These are phyloP conservation scores for Melanogaster broomeanus DNA, from an alignment of 768 basidiomycete species.

Conservation along the genomic window DNA sequence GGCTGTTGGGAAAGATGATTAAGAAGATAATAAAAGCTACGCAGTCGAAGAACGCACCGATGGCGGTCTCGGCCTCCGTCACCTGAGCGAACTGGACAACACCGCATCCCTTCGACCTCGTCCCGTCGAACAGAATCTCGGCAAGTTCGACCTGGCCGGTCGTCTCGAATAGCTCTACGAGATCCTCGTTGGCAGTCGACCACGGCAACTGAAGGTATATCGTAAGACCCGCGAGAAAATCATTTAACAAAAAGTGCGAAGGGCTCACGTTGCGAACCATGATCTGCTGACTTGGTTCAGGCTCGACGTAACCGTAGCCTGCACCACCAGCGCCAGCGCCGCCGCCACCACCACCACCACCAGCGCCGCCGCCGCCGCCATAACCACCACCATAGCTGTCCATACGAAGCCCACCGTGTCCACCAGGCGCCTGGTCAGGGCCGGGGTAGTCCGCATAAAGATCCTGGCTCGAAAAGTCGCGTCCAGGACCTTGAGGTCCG, in stretches of 20 bases:
- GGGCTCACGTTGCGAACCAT: constrained; percentile 94
- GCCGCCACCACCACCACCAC: constrained; percentile 26
- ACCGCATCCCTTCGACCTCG: constrained; percentile 91
- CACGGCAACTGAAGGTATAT: constrained; percentile 74
- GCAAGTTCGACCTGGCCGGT: constrained; percentile 94
- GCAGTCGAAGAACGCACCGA: constrained; percentile 49
- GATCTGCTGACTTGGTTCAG: constrained; percentile 94
- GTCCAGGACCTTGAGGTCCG: constrained; percentile 47
- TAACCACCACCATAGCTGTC: constrained; percentile 40
- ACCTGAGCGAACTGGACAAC: constrained; percentile 93
- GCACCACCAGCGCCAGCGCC: constrained; percentile 13
- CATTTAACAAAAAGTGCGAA: too few relatives aligned
- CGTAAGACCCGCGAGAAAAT: not conserved
- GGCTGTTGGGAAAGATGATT: constrained; percentile 40
- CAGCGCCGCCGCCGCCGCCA: constrained; percentile 40
- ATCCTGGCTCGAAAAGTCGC: constrained; percentile 85
- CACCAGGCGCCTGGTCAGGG: constrained; percentile 67
- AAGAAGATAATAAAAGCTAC: not conserved
- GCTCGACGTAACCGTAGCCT: constrained; percentile 46
- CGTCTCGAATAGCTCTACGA: constrained; percentile 97
- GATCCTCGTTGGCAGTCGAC: constrained; percentile 98
- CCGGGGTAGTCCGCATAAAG: constrained; percentile 93
- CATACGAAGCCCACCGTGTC: constrained; percentile 37
- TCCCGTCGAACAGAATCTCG: constrained; percentile 92
- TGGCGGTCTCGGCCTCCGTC: constrained; percentile 90